Conservation (phyloP, 2,329 filamentous ascomycete species). For the Calonectria pseudoreteaudii region DNA sequence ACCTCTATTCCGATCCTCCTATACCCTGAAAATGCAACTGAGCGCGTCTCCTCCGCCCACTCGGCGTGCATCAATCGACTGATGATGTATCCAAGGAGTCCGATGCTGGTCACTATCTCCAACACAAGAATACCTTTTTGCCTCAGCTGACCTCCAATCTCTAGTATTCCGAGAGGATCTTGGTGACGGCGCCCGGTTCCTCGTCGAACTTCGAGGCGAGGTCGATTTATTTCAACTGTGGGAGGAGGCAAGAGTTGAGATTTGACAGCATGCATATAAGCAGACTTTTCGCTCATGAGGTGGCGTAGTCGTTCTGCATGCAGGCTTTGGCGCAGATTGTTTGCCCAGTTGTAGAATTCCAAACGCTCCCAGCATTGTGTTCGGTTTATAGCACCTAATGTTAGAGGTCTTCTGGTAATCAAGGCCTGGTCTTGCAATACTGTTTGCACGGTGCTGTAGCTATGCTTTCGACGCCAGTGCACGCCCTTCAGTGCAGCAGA, state of each 20-base stretch:
- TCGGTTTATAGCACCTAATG: constrained; percentile 23
- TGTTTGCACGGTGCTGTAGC: constrained; percentile 30
- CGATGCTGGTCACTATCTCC: constrained; percentile 79
- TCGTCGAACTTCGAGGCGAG: constrained; percentile 13
- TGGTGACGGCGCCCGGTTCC: constrained; percentile 56
- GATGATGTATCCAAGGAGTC: constrained; percentile 78
- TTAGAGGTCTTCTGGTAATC: constrained; percentile 31
- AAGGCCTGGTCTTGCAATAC: constrained; percentile 32
- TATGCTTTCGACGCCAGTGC: constrained; percentile 69
- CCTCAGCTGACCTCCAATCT: constrained; percentile 74
- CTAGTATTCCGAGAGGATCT: constrained; percentile 84
- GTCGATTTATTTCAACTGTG: constrained; percentile 5
- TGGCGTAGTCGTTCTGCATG: constrained; percentile 46
- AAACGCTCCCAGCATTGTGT: constrained; percentile 46
- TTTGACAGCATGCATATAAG: constrained; percentile 22
- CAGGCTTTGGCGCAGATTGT: constrained; percentile 50
- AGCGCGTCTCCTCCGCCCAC: constrained; percentile 34
- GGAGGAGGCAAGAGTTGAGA: constrained; percentile 34
- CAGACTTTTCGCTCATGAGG: constrained; percentile 35
- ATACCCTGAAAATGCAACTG: constrained; percentile 26
- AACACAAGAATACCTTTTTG: constrained; percentile 75
- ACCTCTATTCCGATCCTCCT: constrained; percentile 35
- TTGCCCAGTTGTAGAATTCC: constrained; percentile 52
- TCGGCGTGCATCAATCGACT: constrained; percentile 65
- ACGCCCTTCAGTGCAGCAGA: constrained; percentile 85